phyloP scores from a whole-genome alignment of 2,329 filamentous ascomycete species.

The Tricladium varicosporioides region DNA sequence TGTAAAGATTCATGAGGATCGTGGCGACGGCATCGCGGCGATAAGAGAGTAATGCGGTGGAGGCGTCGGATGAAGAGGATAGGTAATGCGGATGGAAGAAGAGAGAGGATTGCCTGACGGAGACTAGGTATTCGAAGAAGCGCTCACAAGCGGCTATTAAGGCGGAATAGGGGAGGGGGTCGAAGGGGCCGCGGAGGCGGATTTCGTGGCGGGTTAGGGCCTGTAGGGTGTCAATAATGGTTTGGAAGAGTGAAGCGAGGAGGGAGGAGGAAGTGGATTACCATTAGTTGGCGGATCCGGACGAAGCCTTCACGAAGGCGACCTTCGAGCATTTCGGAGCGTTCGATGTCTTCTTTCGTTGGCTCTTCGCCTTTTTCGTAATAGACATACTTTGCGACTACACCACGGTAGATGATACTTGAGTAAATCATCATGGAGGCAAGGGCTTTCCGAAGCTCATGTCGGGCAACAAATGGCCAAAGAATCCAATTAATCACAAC shows the following conservation, averaged over 20 bases:
- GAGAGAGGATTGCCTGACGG: conserved; percentile 55
- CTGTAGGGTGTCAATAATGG: conserved; percentile 11
- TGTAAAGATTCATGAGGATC: conserved; percentile 56
- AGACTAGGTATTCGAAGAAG: conserved; percentile 58
- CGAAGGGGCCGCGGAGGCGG: conserved; percentile 55
- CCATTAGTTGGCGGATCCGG: conserved; percentile 52
- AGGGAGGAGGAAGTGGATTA: conserved; percentile 4
- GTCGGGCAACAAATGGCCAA: conserved; percentile 60
- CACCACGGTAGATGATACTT: conserved; percentile 53
- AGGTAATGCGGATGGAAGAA: conserved; percentile 55
- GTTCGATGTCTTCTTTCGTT: conserved; percentile 47
- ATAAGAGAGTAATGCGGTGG: conserved; percentile 47
- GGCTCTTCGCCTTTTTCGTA: conserved; percentile 54
- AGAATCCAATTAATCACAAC: conserved; percentile 57
- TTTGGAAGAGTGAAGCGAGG: background rate
- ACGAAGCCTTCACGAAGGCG: conserved; percentile 60
- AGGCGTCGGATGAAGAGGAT: conserved; percentile 48
- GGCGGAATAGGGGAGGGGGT: conserved; percentile 54
- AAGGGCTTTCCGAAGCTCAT: conserved; percentile 54
- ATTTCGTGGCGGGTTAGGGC: conserved; percentile 59
- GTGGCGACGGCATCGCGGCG: conserved; percentile 56
- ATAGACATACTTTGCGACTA: conserved; percentile 57
- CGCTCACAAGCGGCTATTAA: conserved; percentile 54
- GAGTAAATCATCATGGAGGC: conserved; percentile 57
- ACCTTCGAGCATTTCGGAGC: conserved; percentile 57